Percentiles rank a stretch among this genome's conserved stretches.
Evolutionary conservation across 192 early-diverging fungal genomes (phyloP).

Genomic region (Phycomyces nitens): DNA sequence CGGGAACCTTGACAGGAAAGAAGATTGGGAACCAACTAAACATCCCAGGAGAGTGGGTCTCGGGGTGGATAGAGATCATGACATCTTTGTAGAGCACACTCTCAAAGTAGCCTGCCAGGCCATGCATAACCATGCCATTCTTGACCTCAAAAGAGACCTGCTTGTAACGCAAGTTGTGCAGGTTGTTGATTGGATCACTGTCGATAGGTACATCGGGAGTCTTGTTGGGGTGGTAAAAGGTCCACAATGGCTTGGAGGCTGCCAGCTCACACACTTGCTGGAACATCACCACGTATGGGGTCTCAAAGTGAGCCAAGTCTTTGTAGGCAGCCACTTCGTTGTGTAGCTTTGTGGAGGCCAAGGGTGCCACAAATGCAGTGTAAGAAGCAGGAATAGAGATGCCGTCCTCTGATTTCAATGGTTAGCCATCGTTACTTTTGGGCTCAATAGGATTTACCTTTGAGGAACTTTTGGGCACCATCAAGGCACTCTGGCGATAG

Average conservation of each 20-base stretch:
- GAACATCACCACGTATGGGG: slow-evolving; percentile 98
- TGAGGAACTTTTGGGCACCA: slow-evolving; percentile 74
- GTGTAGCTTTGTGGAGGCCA: slow-evolving; percentile 84
- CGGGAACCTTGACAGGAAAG: slow-evolving; percentile 79
- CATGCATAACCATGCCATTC: slow-evolving; percentile 73
- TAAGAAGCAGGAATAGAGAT: slow-evolving; percentile 91
- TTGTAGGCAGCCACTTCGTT: slow-evolving; percentile 68
- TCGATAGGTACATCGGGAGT: slow-evolving; percentile 24
- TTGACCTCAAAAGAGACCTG: slow-evolving; percentile 51
- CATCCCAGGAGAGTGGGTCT: slow-evolving; percentile 89
- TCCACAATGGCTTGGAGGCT: slow-evolving; percentile 72
- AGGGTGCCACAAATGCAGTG: slow-evolving; percentile 78
- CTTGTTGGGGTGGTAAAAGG: slow-evolving; percentile 74
- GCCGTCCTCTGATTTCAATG: slow-evolving; percentile 50
- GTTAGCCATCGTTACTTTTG: neutral
- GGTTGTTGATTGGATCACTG: slow-evolving; percentile 57
- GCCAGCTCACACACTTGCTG: slow-evolving; percentile 67
- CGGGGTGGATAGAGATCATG: slow-evolving; percentile 72
- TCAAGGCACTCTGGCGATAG: slow-evolving; percentile 98
- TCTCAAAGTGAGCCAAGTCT: slow-evolving; percentile 72
- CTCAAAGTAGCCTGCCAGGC: slow-evolving; percentile 97
- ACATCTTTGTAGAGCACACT: slow-evolving; percentile 84
- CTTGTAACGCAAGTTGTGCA: slow-evolving; percentile 70
- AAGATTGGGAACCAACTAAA: slow-evolving; percentile 98
- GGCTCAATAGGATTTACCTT: slow-evolving; percentile 11